Base-by-base conservation (phyloP, 139 green algal genomes). In the Chlorella sp. region DNA sequence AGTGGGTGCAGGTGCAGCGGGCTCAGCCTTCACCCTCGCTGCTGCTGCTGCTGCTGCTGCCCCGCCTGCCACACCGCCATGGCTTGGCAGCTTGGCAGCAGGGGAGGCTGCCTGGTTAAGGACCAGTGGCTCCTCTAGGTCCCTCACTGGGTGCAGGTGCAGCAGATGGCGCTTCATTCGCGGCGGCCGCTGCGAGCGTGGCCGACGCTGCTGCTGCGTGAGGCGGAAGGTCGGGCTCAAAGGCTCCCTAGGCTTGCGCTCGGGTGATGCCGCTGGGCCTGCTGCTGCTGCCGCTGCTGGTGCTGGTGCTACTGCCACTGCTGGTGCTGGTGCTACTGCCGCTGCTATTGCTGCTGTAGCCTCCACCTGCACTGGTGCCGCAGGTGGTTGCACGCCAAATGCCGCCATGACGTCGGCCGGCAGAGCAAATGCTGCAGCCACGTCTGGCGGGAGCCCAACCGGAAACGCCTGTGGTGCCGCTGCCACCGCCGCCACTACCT, bases 171-270 rank as follows among this genome's bases (percentile, higher is more conserved):
- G 39, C 71, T 32, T 30, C 25, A 78, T 41, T 25, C 71, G 71
- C 1, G 71, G 71, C 7, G 26, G 71, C 6, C 62, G 71, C 71
- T 62, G 71, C 41, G 71, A 38, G 4, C 71, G 71, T 28, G 3
- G 71, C 26, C 71, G 71, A 9, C 71, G 71, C 39, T 62, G 71
- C 39, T 62, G 26, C 12, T 38, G 25, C 26, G 39, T 60, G 26
- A 78, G 71, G 1, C 41, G 39, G 41, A 78, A 28, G 71, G 71
- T 78, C 25, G 71, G 71, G 71, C 71, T 78, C 3, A 78, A 26
- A 1, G 71, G 71, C 39, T 62, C 71, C 25, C 11, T 11, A 9
- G 39, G 44, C 44, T 55, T 55, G 44, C 44, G 7, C 44, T 55
- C 44, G 11, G 44, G 44, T 55, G 44, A 11, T 11, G 44, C 7